Base-by-base conservation (phyloP, 192 early-diverging fungal species). In the Entophlyctis helioformis region DNA sequence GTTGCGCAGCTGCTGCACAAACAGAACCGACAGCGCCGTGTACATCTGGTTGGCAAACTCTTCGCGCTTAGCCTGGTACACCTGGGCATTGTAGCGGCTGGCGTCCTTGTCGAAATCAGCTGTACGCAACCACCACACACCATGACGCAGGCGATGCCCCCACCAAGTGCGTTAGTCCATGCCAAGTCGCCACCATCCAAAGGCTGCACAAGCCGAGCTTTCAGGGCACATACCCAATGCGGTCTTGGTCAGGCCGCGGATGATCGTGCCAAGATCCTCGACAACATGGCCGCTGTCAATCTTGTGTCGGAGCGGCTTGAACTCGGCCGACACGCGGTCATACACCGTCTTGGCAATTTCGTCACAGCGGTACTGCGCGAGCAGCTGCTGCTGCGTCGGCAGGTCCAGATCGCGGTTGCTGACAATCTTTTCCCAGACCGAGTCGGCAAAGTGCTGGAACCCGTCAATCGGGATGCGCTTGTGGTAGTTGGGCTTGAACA, bases 291-390 rank as follows among this genome's bases (percentile, higher is more conserved):
- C 93, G 2, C 59, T 54, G 36, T 94, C 86, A 25, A 97, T 69
- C 10, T 70, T 78, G 38, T 71, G 68, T 35, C 77, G 76, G 51
- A 85, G 66, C 19, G 57, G 51, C 35, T 74, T 74, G 27, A 90
- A 60, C 13, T 72, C 64, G 35, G 63, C 67, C n/a, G 56, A 49
- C 56, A 96, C 96, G 7, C 57, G 58, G 11, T 70, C 77, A 60
- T 86, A 80, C 0, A 80, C 85, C 0, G 67, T 62, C 60, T 77
- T 62, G 75, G 85, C 78, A 59, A 98, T 96, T 61, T 98, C 96
- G 43, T 98, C 96, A 59, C 96, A 98, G 38, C 96, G 83, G 63
- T 87, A 96, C 70, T 96, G 91, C 23, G 96, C 96, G 39, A 98
- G 74, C 37, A 98, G 61, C 60, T 96, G 87, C 68, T 96, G 94